Percentiles rank a stretch among this genome's conserved stretches.
phyloP scores from a whole-genome alignment of 768 basidiomycete species.

The Boletus tomentosulus region DNA sequence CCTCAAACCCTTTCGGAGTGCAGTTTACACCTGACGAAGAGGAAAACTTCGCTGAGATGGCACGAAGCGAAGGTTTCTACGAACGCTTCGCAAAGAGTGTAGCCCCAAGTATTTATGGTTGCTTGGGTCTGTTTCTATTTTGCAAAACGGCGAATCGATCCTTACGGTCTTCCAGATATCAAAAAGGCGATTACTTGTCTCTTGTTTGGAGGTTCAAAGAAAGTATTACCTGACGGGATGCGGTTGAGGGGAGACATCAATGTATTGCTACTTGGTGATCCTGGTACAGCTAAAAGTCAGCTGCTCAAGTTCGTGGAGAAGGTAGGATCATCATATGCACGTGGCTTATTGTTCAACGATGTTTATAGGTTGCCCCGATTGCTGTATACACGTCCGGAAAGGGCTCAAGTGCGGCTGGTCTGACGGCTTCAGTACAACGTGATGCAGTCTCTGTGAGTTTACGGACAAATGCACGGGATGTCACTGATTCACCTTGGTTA shows the following conservation, averaged over 20 bases:
- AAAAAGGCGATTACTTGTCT: constrained; percentile 97
- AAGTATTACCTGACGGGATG: constrained; percentile 96
- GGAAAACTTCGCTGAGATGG: constrained; percentile 92
- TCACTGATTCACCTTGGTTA: constrained; percentile 29
- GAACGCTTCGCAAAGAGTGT: constrained; percentile 93
- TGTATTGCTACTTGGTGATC: constrained; percentile 92
- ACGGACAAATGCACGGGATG: neutral
- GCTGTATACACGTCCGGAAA: constrained; percentile 99
- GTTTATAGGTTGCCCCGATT: constrained; percentile 82
- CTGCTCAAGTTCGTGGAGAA: constrained; percentile 99
- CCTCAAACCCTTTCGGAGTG: constrained; percentile 76
- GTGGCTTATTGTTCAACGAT: neutral
- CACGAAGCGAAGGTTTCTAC: constrained; percentile 83
- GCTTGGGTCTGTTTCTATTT: constrained; percentile 56
- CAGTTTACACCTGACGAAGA: constrained; percentile 95
- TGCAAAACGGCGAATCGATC: neutral
- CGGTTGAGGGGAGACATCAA: constrained; percentile 96
- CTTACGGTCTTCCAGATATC: constrained; percentile 64
- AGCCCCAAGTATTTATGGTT: constrained; percentile 95
- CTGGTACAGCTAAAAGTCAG: constrained; percentile 98
- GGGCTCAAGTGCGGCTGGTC: constrained; percentile 96
- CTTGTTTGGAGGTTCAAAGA: constrained; percentile 97
- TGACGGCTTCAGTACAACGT: constrained; percentile 95
- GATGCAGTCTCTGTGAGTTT: constrained; percentile 79
- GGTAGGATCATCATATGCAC: constrained; percentile 32